phyloP scores from a whole-genome alignment of 148 eudicot species.

The Camellia japonica region DNA sequence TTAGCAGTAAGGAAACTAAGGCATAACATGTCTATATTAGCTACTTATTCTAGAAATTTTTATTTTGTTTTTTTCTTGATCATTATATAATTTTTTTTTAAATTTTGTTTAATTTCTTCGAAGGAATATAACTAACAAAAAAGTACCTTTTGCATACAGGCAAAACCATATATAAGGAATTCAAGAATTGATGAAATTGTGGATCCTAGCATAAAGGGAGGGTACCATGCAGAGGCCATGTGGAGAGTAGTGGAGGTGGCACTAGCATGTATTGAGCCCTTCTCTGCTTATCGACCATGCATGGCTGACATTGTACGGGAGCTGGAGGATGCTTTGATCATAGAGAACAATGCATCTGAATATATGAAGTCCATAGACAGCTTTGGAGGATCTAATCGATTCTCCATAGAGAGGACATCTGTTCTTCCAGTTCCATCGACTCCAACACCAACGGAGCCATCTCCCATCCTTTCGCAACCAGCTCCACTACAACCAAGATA shows the following conservation, averaged over 20 bases:
- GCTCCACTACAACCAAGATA: constrained; percentile 55
- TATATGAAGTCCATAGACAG: constrained; percentile 58
- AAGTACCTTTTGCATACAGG: constrained; percentile 29
- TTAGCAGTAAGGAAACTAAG: not conserved
- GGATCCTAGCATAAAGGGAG: constrained; percentile 55
- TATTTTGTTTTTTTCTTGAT: not conserved
- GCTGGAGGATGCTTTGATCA: constrained; percentile 58
- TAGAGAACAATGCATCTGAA: constrained; percentile 57
- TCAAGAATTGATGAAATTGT: constrained; percentile 50
- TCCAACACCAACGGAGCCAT: constrained; percentile 32
- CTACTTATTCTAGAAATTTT: constrained; percentile 4
- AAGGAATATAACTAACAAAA: not conserved
- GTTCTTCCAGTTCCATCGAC: constrained; percentile 29
- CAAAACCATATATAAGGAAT: constrained; percentile 46
- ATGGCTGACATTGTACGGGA: constrained; percentile 58
- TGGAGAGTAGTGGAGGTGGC: constrained; percentile 67
- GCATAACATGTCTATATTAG: not conserved
- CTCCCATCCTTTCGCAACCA: constrained; percentile 33
- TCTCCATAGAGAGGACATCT: constrained; percentile 46
- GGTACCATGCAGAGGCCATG: constrained; percentile 56
- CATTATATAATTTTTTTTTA: not conserved
- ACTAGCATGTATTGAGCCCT: constrained; percentile 51
- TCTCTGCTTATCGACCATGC: constrained; percentile 47
- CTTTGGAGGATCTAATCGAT: constrained; percentile 46
- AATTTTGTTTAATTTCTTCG: not conserved